phyloP scores from a whole-genome alignment of 306 rosid genomes.

The Lathyrus sativus region DNA sequence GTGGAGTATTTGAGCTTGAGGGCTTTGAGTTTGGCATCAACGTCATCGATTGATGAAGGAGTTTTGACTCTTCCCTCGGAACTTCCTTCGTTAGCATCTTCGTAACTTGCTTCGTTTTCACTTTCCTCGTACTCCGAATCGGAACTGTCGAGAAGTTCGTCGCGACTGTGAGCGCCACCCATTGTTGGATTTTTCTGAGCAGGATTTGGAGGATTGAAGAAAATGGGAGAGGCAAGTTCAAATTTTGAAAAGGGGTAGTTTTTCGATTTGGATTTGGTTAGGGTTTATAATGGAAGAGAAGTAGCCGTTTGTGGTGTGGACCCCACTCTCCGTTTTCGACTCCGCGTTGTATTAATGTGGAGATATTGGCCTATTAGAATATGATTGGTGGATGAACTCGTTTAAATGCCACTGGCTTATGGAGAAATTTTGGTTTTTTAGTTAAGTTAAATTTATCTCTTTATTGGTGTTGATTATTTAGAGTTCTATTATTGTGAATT shows the following conservation, averaged over 20 bases:
- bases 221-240: constrained; percentile 53
- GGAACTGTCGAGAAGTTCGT: constrained; percentile 50
- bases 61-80: constrained; percentile 56
- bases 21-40: constrained; percentile 84
- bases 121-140: constrained; percentile 48
- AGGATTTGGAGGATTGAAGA: constrained; percentile 13
- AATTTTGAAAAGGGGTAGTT: constrained; percentile 60
- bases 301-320: constrained; percentile 1
- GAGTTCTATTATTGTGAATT: too few species aligned
- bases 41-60: constrained; percentile 71
- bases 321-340: neutral
- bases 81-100: constrained; percentile 58
- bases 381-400: neutral
- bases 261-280: constrained; percentile 8
- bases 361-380: neutral
- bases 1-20: constrained; percentile 77
- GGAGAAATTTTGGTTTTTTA: neutral
- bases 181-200: constrained; percentile 26
- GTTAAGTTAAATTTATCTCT: too few species aligned
- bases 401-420: too few species aligned
- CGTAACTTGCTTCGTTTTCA: constrained; percentile 45
- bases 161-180: constrained; percentile 82
- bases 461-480: too few species aligned
- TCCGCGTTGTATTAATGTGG: neutral
- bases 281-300: constrained; percentile 28